phyloP scores from a whole-genome alignment of 192 early-diverging fungal genomes.

The Dissophora globulifera region DNA sequence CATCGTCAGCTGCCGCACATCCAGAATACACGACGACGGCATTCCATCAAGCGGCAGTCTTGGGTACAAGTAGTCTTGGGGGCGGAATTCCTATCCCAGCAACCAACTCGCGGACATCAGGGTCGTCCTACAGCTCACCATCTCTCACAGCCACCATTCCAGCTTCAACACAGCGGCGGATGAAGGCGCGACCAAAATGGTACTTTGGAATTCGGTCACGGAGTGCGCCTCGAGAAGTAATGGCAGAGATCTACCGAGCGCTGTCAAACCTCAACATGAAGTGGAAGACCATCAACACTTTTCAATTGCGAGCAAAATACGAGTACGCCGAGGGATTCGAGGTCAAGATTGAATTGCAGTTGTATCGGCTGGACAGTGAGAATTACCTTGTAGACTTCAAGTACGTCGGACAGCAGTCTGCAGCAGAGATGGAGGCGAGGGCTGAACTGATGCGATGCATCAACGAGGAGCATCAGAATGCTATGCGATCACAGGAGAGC shows the following conservation, averaged over 20 bases:
- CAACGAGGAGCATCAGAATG: slow-evolving; percentile 27
- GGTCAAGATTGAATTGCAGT: slow-evolving; percentile 95
- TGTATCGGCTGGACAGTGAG: slow-evolving; percentile 91
- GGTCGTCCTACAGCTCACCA: not conserved
- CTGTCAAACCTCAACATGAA: slow-evolving; percentile 90
- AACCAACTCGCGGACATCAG: not conserved
- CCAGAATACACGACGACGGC: slow-evolving; percentile 15
- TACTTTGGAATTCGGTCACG: slow-evolving; percentile 98
- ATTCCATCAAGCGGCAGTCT: slow-evolving; percentile 38
- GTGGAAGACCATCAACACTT: slow-evolving; percentile 93
- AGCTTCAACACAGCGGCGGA: slow-evolving; percentile 28
- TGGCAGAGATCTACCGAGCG: slow-evolving; percentile 96
- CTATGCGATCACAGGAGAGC: slow-evolving; percentile 18
- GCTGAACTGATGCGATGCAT: slow-evolving; percentile 24
- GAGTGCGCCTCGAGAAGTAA: slow-evolving; percentile 92
- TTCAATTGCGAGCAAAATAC: slow-evolving; percentile 83
- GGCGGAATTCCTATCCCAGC: slow-evolving; percentile 29
- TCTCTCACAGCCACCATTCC: not conserved
- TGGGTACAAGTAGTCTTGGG: slow-evolving; percentile 37
- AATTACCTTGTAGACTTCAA: slow-evolving; percentile 98
- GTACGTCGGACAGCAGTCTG: slow-evolving; percentile 66
- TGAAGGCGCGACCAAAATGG: slow-evolving; percentile 83
- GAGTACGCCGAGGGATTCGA: slow-evolving; percentile 59
- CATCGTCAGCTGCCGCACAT: slow-evolving; percentile 1
- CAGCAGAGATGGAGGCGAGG: slow-evolving; percentile 50